Base-by-base conservation (phyloP, 352 stramenopile species). In the Phytophthora vignae region DNA sequence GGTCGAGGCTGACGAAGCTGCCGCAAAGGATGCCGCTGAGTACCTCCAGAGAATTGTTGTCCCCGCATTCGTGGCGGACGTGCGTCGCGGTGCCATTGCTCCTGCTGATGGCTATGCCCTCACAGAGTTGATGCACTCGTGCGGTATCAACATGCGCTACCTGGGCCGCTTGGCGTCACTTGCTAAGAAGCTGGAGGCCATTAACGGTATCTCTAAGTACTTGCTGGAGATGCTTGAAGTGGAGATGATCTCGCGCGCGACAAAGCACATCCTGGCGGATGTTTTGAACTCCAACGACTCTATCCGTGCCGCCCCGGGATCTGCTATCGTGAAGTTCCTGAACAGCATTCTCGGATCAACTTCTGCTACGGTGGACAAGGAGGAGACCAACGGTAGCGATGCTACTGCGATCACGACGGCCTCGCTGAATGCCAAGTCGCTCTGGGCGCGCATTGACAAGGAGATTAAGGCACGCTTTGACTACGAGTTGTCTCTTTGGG, bases 141-240 rank as follows among this genome's bases (percentile, higher is more conserved):
- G 87, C 73, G 97, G 97, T 55, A 97, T 99, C 54, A 99, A 99
- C 75, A 98, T 98, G 88, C 91, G 97, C 55, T 99, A 99, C 78
- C 77, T 99, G 21, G 97, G 97, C 31, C 84, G 90, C 62, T 64
- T 99, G 12, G 97, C 96, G 21, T 88, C 86, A 60, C 82, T 98
- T 29, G 87, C 90, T 33, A 90, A 90, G 71, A 90, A 95, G 36
- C 85, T 98, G 46, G 96, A 99, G 77, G 60, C 74, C 4, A 84
- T 96, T 60, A 79, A 87, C 40, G 85, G 80, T 22, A 91, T 99
- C 76, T 96, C 96, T 25, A 90, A 97, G 75, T 98, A 94, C 72
- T 94, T 98, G 71, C 76, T 98, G 17, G 96, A 99, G 74, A 71
- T 99, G 7, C 78, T 99, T 3, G 97, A 99, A 69, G 94, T 96